Evolutionary conservation across 164 flowering plant species (phyloP).

Genomic region (Amborella trichopoda): DNA sequence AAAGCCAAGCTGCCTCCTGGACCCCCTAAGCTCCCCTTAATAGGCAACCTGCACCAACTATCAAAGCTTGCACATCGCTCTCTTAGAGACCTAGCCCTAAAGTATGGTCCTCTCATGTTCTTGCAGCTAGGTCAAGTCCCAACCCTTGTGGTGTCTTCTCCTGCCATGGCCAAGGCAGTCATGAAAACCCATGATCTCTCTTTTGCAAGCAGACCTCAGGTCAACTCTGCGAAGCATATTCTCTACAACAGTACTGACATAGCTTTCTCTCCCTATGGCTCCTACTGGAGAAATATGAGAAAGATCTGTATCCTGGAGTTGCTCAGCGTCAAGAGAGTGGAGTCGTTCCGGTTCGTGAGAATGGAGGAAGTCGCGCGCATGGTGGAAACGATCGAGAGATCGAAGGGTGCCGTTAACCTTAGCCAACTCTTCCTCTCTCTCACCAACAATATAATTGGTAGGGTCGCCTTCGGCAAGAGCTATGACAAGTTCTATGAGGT

Average conservation of each 20-base stretch:
- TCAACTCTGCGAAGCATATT: neutral
- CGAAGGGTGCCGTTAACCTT: neutral
- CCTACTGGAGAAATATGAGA: neutral
- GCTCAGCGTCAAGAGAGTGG: neutral
- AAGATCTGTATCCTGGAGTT: neutral
- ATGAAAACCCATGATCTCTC: neutral
- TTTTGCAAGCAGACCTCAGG: neutral
- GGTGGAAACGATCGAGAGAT: neutral
- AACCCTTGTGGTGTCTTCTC: neutral
- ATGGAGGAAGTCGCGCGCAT: neutral
- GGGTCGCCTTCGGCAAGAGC: conserved; percentile 5
- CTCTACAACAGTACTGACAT: neutral
- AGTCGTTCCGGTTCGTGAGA: conserved; percentile 1
- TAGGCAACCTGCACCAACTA: neutral
- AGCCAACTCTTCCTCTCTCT: conserved; percentile 2
- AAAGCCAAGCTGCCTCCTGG: conserved; percentile 1
- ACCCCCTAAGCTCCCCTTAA: neutral
- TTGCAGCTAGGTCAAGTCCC: neutral
- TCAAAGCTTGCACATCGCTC: neutral
- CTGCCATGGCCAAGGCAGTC: neutral
- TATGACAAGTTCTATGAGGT: conserved; percentile 20
- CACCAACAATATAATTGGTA: conserved; percentile 1
- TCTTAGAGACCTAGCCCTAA: neutral
- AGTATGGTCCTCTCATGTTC: neutral
- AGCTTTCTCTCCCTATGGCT: neutral